Conservation (phyloP, 768 basidiomycete genomes). For the Mycena rosella region DNA sequence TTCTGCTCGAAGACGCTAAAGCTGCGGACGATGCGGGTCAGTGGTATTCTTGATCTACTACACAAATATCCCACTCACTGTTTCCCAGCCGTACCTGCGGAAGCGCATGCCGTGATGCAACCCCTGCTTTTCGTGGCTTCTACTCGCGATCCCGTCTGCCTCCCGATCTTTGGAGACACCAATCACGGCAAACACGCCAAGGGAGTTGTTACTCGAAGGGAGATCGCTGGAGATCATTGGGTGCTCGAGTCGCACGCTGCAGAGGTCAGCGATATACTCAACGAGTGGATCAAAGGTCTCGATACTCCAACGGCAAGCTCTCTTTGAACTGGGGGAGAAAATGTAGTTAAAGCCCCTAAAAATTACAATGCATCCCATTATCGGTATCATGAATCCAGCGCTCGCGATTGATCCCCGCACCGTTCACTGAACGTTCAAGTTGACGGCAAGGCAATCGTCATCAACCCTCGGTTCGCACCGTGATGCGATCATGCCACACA, state of each 20-base stretch:
- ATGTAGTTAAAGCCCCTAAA: no score
- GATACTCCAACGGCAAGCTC: no score
- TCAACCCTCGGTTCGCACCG: no score
- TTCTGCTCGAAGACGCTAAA: slow-evolving; percentile 42
- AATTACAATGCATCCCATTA: no score
- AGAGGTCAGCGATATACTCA: slow-evolving; percentile 8
- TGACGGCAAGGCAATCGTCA: no score
- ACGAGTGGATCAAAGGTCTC: slow-evolving; percentile 13
- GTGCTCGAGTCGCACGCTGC: slow-evolving; percentile 19
- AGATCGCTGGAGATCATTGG: slow-evolving; percentile 21
- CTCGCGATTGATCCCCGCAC: no score
- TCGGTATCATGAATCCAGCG: no score
- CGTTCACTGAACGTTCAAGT: no score
- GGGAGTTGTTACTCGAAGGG: slow-evolving; percentile 9
- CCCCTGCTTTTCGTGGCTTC: slow-evolving; percentile 19
- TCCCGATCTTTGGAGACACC: slow-evolving; percentile 3
- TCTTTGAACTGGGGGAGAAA: no score
- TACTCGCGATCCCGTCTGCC: neutral
- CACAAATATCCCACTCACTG: neutral
- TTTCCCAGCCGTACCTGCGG: neutral
- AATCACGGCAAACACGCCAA: neutral
- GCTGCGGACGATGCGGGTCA: slow-evolving; percentile 52
- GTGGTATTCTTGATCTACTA: slow-evolving; percentile 3
- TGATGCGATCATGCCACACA: no score
- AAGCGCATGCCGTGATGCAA: neutral